These are phyloP conservation scores for Alternaria incomplexa DNA, from an alignment of 2,329 filamentous ascomycete species.

Conservation along the genomic window DNA sequence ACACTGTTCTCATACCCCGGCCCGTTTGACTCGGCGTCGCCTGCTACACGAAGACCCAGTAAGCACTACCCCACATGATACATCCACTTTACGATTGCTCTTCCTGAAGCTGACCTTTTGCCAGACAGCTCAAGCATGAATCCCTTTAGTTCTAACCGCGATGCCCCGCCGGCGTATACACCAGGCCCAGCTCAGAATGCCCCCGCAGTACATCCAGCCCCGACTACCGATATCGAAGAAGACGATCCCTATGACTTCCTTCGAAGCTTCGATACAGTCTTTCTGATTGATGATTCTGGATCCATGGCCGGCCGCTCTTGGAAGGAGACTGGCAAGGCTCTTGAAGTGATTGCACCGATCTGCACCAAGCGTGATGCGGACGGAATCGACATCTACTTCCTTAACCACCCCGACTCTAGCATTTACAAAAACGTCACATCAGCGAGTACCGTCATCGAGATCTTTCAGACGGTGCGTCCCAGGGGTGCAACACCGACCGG, in stretches of 20 bases:
- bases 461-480: conserved; percentile 75
- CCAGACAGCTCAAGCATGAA: conserved; percentile 38
- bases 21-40: conserved; percentile 29
- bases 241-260: conserved; percentile 77
- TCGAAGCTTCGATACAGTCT: conserved; percentile 79
- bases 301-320: conserved; percentile 83
- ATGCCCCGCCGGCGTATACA: conserved; percentile 53
- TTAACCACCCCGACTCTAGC: conserved; percentile 70
- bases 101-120: conserved; percentile 1
- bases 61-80: conserved; percentile 16
- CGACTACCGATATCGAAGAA: conserved; percentile 19
- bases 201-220: neutral
- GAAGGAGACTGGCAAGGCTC: conserved; percentile 73
- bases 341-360: conserved; percentile 78
- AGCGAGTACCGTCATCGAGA: conserved; percentile 63
- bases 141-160: conserved; percentile 36
- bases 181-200: conserved; percentile 28
- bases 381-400: conserved; percentile 89
- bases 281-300: conserved; percentile 90
- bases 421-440: conserved; percentile 71
- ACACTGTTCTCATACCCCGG: conserved; percentile 21
- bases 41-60: conserved; percentile 49
- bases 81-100: neutral
- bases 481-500: conserved; percentile 76
- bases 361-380: conserved; percentile 80